Conservation (phyloP, 31 red algal genomes). For the Pterothamnion heteromorphum region DNA sequence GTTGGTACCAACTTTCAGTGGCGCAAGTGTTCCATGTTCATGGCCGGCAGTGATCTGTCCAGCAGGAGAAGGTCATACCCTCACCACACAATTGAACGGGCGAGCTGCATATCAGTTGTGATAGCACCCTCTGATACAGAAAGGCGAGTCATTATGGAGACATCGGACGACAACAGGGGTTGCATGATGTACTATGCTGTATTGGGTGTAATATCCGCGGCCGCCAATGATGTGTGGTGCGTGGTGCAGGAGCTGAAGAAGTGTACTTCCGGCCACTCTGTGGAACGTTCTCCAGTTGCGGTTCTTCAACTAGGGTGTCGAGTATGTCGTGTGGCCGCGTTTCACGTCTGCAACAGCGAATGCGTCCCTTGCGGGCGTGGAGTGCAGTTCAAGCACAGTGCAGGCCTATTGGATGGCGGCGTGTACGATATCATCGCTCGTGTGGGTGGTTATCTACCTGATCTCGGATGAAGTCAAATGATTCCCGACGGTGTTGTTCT, state of each 20-base stretch:
- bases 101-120: not conserved
- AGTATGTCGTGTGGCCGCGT: not conserved
- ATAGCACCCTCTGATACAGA: not conserved
- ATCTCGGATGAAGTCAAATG: not conserved
- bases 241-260: not conserved
- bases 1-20: not conserved
- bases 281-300: not conserved
- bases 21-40: not conserved
- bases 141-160: not conserved
- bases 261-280: not conserved
- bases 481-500: not conserved
- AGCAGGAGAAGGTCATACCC: not conserved
- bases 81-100: not conserved
- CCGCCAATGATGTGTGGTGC: not conserved
- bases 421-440: not conserved
- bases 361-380: not conserved
- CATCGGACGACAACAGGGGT: not conserved
- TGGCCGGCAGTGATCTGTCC: not conserved
- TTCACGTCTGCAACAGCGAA: not conserved
- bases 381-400: not conserved
- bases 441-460: not conserved
- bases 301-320: not conserved
- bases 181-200: not conserved
- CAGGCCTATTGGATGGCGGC: not conserved
- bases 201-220: not conserved